These are phyloP conservation scores for Exophiala lecanii-corni DNA, from an alignment of 2,329 filamentous ascomycete genomes.

Conservation along the genomic window DNA sequence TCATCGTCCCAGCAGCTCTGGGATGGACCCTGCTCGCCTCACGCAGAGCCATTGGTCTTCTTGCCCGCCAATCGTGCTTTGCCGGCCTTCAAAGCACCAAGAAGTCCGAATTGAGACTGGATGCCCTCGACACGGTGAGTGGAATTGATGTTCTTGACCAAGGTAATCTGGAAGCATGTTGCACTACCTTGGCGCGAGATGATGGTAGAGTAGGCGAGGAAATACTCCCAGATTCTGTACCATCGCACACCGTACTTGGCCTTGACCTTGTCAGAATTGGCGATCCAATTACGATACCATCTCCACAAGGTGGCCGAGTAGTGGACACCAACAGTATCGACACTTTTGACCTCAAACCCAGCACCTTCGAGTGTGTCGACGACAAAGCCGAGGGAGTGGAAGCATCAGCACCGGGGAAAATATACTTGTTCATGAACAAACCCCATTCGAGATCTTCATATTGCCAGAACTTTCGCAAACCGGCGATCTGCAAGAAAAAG, in stretches of 20 bases:
- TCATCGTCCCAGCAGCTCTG: too few relatives aligned
- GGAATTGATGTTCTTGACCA: slow-evolving; percentile 87
- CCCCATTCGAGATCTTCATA: slow-evolving; percentile 98
- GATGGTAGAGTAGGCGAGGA: slow-evolving; percentile 81
- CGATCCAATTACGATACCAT: slow-evolving; percentile 99
- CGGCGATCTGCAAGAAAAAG: slow-evolving; percentile 94
- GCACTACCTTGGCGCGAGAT: slow-evolving; percentile 76
- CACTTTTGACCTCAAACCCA: slow-evolving; percentile 83
- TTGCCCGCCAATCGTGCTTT: slow-evolving; percentile 30
- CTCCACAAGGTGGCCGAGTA: slow-evolving; percentile 95
- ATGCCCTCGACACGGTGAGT: slow-evolving; percentile 77
- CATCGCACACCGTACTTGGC: slow-evolving; percentile 93
- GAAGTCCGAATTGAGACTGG: slow-evolving; percentile 62
- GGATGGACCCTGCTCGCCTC: too few relatives aligned
- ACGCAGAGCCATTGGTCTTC: slow-evolving; percentile 8
- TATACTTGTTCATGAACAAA: slow-evolving; percentile 99
- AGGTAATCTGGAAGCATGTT: slow-evolving; percentile 79
- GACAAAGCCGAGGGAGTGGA: slow-evolving; percentile 89
- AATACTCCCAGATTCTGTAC: slow-evolving; percentile 95
- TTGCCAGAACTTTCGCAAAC: slow-evolving; percentile 91
- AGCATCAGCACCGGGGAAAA: slow-evolving; percentile 95
- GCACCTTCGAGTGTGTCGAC: slow-evolving; percentile 78
- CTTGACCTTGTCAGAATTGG: slow-evolving; percentile 84
- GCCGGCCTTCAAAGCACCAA: slow-evolving; percentile 56
- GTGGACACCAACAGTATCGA: slow-evolving; percentile 94